Evolutionary conservation across 768 basidiomycete genomes (phyloP).

Genomic region (Kwoniella dendrophila): DNA sequence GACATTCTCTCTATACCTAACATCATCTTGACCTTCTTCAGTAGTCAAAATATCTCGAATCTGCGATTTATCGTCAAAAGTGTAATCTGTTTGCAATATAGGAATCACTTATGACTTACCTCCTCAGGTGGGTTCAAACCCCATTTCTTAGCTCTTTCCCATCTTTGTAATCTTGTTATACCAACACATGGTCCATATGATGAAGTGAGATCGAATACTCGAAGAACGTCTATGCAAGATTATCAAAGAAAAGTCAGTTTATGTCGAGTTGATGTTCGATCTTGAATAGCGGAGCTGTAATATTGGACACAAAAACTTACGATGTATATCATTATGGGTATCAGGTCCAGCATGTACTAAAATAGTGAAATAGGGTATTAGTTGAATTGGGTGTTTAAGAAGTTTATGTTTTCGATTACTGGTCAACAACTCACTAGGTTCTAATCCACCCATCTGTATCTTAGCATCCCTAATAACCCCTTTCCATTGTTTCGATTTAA

Average conservation of each 20-base stretch:
- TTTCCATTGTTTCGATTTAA: constrained; percentile 63
- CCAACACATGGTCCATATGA: constrained; percentile 53
- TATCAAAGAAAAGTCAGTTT: no score
- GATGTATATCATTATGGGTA: constrained; percentile 49
- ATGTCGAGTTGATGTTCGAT: constrained; percentile 56
- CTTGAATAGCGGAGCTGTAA: constrained; percentile 30
- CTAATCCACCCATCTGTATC: constrained; percentile 63
- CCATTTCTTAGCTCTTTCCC: constrained; percentile 77
- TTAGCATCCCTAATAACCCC: constrained; percentile 61
- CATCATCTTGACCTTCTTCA: constrained; percentile 64
- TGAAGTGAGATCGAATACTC: constrained; percentile 54
- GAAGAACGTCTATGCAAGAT: constrained; percentile 46
- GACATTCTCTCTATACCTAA: constrained; percentile 66
- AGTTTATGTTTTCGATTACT: no score
- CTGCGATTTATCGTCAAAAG: constrained; percentile 56
- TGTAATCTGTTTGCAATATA: constrained; percentile 3
- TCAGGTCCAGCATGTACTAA: constrained; percentile 51
- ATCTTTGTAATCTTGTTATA: constrained; percentile 74
- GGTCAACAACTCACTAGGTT: constrained; percentile 64
- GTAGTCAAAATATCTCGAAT: constrained; percentile 76
- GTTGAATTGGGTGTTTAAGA: no score
- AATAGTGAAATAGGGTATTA: not conserved
- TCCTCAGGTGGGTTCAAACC: constrained; percentile 79
- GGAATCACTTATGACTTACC: constrained; percentile 59
- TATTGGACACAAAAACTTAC: constrained; percentile 27